These are phyloP conservation scores for Bathelium albidoporum DNA, from an alignment of 495 filamentous ascomycete genomes.

Conservation along the genomic window DNA sequence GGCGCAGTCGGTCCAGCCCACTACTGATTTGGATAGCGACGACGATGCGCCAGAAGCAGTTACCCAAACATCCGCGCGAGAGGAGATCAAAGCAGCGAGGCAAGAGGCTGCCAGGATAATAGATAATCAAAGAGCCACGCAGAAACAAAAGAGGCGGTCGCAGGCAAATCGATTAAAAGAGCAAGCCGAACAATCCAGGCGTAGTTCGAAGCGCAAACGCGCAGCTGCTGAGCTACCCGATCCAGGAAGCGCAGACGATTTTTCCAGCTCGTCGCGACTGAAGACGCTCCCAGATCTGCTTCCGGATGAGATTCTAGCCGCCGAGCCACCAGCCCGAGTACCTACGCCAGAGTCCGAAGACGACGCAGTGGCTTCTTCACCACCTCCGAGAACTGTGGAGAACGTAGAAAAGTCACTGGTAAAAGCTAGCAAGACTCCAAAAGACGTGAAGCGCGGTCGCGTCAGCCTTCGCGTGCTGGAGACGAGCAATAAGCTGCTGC, in stretches of 20 bases:
- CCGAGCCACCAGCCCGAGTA: conserved; percentile 33
- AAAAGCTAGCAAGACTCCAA: conserved; percentile 35
- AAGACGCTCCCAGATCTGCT: conserved; percentile 38
- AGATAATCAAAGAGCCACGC: not conserved
- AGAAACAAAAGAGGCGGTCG: conserved; percentile 26
- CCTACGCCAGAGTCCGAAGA: conserved; percentile 31
- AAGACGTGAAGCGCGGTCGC: conserved; percentile 44
- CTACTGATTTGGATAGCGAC: conserved; percentile 17
- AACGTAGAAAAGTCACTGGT: conserved; percentile 16
- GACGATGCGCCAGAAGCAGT: conserved; percentile 46
- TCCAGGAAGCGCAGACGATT: not conserved
- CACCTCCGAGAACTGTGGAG: not conserved
- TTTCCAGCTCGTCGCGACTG: not conserved
- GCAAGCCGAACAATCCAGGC: conserved; percentile 32
- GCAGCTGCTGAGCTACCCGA: not conserved
- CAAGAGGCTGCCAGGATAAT: conserved; percentile 16
- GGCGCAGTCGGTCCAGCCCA: not conserved
- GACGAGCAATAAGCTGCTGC: conserved; percentile 31
- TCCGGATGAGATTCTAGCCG: conserved; percentile 44
- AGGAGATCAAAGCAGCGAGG: conserved; percentile 15
- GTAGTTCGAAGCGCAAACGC: conserved; percentile 7
- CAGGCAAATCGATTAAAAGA: conserved; percentile 36
- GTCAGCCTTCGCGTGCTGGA: conserved; percentile 45
- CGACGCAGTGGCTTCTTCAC: not conserved
- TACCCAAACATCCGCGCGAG: conserved; percentile 18